A percentile compares a stretch with the other conserved stretches of the same genome.
Evolutionary conservation across 2,329 filamentous ascomycete species (phyloP).

Genomic region (Colletotrichum spinosum): DNA sequence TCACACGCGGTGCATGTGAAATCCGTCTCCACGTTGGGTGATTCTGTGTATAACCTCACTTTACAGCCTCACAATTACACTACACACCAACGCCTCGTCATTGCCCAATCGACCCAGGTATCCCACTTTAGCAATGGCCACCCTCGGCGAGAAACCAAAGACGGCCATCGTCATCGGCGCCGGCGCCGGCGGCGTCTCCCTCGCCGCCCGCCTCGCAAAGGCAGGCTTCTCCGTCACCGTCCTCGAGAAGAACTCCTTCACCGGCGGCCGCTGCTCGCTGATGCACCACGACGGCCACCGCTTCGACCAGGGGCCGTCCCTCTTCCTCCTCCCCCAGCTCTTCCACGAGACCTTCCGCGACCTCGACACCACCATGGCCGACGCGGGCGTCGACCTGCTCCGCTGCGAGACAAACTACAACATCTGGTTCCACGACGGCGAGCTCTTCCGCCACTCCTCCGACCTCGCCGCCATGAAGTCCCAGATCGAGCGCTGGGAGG

Average conservation of each 20-base stretch:
- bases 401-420: conserved; percentile 83
- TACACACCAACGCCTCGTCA: too few relatives aligned
- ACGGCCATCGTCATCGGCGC: conserved; percentile 55
- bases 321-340: conserved; percentile 77
- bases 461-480: conserved; percentile 77
- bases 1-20: background rate
- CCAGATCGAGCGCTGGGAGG: conserved; percentile 80
- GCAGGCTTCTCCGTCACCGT: conserved; percentile 79
- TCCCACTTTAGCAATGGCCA: conserved; percentile 8
- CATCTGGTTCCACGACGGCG: conserved; percentile 78
- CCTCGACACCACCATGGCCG: conserved; percentile 73
- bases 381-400: conserved; percentile 74
- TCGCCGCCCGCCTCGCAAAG: conserved; percentile 77
- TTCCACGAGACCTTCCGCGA: conserved; percentile 78
- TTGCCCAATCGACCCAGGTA: background rate
- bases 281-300: conserved; percentile 71
- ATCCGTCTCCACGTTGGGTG: background rate
- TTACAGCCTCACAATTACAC: background rate
- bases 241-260: conserved; percentile 81
- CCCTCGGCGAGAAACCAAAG: conserved; percentile 44
- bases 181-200: conserved; percentile 78
- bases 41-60: background rate
- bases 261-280: conserved; percentile 77
- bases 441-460: conserved; percentile 72
- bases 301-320: conserved; percentile 82